Percentiles rank a stretch among this genome's conserved stretches.
Evolutionary conservation across 495 filamentous ascomycete genomes (phyloP).

Genomic region (Aspergillus steynii): DNA sequence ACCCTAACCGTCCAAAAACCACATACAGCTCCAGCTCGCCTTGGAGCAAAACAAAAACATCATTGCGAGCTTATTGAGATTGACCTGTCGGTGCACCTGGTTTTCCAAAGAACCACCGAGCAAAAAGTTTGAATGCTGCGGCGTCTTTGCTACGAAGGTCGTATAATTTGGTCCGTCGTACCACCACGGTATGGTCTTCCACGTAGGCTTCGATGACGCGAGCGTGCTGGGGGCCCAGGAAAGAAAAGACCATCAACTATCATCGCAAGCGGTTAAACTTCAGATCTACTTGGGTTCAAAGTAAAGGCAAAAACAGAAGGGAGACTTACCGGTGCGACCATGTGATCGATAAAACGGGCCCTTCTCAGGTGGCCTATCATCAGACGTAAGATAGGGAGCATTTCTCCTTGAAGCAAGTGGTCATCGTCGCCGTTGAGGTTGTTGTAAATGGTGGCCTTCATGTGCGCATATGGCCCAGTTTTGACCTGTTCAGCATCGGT

Average conservation of each 20-base stretch:
- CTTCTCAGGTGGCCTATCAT: slow-evolving; percentile 10
- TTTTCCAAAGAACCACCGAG: slow-evolving; percentile 11
- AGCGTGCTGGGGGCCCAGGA: slow-evolving; percentile 14
- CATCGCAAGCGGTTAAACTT: not conserved
- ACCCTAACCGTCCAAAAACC: not conserved
- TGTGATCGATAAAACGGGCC: slow-evolving; percentile 8
- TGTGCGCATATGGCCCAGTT: slow-evolving; percentile 6
- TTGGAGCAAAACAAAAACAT: not conserved
- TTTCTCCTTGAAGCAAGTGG: slow-evolving; percentile 11
- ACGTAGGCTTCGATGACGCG: slow-evolving; percentile 14
- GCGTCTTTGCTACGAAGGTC: slow-evolving; percentile 13
- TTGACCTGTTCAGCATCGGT: not conserved
- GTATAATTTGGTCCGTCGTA: slow-evolving; percentile 12
- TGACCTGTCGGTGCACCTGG: not conserved
- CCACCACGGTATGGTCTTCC: slow-evolving; percentile 12
- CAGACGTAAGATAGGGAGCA: slow-evolving; percentile 10
- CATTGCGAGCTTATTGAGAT: not conserved
- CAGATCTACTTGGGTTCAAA: not conserved
- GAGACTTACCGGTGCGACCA: slow-evolving; percentile 6
- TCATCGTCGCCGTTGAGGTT: slow-evolving; percentile 13
- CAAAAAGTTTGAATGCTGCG: slow-evolving; percentile 7
- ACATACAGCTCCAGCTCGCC: not conserved
- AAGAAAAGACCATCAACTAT: slow-evolving; percentile 11
- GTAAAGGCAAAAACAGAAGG: not conserved
- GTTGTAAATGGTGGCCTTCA: slow-evolving; percentile 8